These are phyloP conservation scores for Fraxinus quadrangulata DNA, from an alignment of 257 asterid genomes.

Conservation along the genomic window DNA sequence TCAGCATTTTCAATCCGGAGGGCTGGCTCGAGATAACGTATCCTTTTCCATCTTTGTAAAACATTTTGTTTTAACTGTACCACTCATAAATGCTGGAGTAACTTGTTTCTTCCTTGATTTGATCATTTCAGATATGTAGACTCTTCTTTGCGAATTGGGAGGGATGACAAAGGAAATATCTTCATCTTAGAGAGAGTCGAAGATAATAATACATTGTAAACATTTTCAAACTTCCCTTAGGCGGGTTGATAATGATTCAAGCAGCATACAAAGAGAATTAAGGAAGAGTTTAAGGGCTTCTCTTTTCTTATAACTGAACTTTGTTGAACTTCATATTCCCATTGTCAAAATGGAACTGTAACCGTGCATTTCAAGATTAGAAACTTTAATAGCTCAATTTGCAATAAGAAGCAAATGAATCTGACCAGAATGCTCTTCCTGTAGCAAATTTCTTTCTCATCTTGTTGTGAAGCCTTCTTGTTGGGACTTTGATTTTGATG, in stretches of 20 bases:
- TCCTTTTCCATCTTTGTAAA: slow-evolving; percentile 14
- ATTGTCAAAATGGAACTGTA: background rate
- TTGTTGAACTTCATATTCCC: background rate
- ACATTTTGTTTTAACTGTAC: background rate
- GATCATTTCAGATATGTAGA: slow-evolving; percentile 63
- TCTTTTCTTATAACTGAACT: background rate
- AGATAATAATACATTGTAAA: background rate
- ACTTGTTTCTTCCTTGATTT: slow-evolving; percentile 24
- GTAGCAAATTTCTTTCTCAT: too few species aligned
- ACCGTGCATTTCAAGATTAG: background rate
- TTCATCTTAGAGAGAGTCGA: slow-evolving; percentile 57
- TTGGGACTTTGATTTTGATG: background rate
- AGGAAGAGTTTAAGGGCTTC: background rate
- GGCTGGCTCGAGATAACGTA: slow-evolving; percentile 98
- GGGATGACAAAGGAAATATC: slow-evolving; percentile 84
- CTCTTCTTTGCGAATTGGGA: slow-evolving; percentile 75
- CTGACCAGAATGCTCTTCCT: background rate
- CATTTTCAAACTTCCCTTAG: background rate
- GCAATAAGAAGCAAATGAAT: background rate
- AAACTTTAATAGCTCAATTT: background rate
- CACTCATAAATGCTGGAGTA: background rate
- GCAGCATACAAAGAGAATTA: background rate
- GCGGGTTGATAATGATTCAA: background rate
- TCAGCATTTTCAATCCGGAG: slow-evolving; percentile 78
- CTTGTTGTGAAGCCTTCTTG: background rate